Percentiles rank a stretch among this genome's conserved stretches.
phyloP scores from a whole-genome alignment of 352 stramenopile species.

The Elongisporangium prolatum region DNA sequence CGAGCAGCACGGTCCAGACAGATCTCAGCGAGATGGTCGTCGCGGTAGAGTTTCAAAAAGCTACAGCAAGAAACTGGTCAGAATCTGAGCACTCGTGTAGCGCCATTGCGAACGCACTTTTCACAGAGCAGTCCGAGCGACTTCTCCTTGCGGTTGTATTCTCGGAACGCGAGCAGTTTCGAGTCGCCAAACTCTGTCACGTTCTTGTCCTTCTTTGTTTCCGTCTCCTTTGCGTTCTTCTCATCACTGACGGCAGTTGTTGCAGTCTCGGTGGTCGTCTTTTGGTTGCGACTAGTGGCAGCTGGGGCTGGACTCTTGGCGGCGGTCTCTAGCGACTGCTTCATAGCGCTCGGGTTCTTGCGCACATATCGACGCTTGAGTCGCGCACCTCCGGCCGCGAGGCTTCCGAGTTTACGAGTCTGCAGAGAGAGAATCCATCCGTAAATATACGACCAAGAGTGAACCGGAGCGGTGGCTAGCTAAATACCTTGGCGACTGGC shows the following conservation, averaged over 20 bases:
- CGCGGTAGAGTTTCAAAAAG: constrained; percentile 73
- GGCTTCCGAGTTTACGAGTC: constrained; percentile 9
- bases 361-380: constrained; percentile 62
- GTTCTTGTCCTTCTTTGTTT: constrained; percentile 20
- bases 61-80: constrained; percentile 16
- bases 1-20: constrained; percentile 64
- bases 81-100: background rate
- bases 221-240: constrained; percentile 13
- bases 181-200: constrained; percentile 14
- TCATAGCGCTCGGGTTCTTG: constrained; percentile 22
- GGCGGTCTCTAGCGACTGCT: constrained; percentile 34
- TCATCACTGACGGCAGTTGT: constrained; percentile 5
- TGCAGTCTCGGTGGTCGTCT: background rate
- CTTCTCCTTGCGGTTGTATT: constrained; percentile 88
- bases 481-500: constrained; percentile 8
- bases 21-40: constrained; percentile 66
- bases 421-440: constrained; percentile 1
- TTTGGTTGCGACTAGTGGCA: constrained; percentile 18
- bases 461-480: background rate
- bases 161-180: constrained; percentile 63
- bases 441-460: background rate
- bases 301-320: constrained; percentile 19
- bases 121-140: constrained; percentile 80
- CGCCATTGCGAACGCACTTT: constrained; percentile 50
- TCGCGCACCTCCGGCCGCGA: constrained; percentile 13